Evolutionary conservation across 176 grass and related monocot species (phyloP).

Genomic region (Carex pumila): DNA sequence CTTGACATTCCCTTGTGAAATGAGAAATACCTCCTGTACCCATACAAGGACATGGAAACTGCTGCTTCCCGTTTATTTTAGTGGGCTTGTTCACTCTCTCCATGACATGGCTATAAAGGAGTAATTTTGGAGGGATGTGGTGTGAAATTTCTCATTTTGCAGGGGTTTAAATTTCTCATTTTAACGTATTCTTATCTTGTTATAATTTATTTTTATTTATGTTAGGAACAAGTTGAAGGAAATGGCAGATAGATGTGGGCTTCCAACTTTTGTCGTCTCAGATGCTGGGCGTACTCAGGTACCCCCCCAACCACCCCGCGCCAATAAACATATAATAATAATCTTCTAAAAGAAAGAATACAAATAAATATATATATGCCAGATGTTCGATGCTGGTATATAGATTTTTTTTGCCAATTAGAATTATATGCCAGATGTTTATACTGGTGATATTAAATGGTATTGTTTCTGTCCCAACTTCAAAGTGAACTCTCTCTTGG

Average conservation of each 20-base stretch:
- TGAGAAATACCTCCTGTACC: background rate
- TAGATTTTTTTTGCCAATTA: background rate
- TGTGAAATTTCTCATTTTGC: background rate
- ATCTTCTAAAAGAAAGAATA: background rate
- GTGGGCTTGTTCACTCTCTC: background rate
- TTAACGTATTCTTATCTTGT: background rate
- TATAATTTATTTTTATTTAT: background rate
- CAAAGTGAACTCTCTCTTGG: background rate
- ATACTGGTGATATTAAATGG: background rate
- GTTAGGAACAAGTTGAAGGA: constrained; percentile 84
- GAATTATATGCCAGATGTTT: background rate
- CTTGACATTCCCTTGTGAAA: background rate
- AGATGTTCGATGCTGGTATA: no score
- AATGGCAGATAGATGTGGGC: constrained; percentile 55
- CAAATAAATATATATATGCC: background rate
- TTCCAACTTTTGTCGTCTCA: constrained; percentile 83
- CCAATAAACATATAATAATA: background rate
- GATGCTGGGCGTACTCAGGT: constrained; percentile 97
- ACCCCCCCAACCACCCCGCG: background rate
- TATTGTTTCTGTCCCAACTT: background rate
- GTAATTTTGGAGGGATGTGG: background rate
- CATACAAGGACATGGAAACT: background rate
- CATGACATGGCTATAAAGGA: background rate
- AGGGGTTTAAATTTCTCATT: background rate
- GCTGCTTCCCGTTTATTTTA: background rate